These are phyloP conservation scores for Laburnicola sp. DNA, from an alignment of 2,329 filamentous ascomycete species.

Conservation along the genomic window DNA sequence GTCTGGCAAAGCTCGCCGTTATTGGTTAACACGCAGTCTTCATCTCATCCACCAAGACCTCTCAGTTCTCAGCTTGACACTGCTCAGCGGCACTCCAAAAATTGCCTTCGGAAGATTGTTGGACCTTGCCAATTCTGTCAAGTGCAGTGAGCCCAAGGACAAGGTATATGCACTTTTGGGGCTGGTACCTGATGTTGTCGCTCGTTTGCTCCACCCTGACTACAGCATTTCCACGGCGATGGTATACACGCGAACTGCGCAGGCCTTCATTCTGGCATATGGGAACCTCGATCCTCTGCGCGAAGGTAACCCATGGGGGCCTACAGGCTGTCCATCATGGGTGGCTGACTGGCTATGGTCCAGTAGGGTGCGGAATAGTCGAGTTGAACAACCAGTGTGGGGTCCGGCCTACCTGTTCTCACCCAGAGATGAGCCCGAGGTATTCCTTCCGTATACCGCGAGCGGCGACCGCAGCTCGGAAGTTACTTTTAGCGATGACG, in stretches of 20 bases:
- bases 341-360: conserved; percentile 8
- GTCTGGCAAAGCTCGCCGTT: neutral
- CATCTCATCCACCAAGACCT: conserved; percentile 8
- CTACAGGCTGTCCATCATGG: conserved; percentile 4
- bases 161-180: conserved; percentile 10
- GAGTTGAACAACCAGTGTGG: neutral
- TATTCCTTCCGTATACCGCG: neutral
- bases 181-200: neutral
- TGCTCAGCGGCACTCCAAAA: neutral
- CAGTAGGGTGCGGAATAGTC: neutral
- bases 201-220: neutral
- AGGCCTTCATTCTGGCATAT: neutral
- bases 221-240: neutral
- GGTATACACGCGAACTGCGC: neutral
- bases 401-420: conserved; percentile 2
- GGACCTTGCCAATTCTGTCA: conserved; percentile 5
- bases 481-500: neutral
- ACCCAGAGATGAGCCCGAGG: neutral
- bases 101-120: conserved; percentile 3
- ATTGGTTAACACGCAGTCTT: conserved; percentile 1
- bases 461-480: neutral
- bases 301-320: conserved; percentile 12
- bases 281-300: conserved; percentile 9
- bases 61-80: neutral
- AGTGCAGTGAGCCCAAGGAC: conserved; percentile 2